A percentile compares a stretch with the other conserved stretches of the same genome.
Evolutionary conservation across 108 stramenopile genomes (phyloP).

Genomic region (Epithemia pelagica): DNA sequence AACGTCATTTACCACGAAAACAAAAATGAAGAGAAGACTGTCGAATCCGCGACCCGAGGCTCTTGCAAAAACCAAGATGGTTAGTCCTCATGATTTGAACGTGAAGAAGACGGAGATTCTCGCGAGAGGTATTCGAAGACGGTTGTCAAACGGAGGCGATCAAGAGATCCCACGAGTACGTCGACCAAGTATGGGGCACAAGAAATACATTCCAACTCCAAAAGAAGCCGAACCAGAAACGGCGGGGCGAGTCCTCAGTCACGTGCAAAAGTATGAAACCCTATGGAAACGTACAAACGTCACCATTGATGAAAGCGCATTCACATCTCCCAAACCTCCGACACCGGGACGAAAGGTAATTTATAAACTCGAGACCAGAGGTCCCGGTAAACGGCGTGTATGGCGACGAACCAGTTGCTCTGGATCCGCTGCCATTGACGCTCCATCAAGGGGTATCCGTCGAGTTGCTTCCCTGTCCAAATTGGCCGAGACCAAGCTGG

Average conservation of each 20-base stretch:
- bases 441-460: neutral
- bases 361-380: neutral
- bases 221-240: neutral
- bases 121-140: neutral
- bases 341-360: neutral
- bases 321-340: neutral
- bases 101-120: neutral
- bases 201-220: neutral
- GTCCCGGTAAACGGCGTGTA: neutral
- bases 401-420: neutral
- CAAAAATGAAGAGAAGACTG: neutral
- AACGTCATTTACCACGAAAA: neutral
- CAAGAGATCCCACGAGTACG: neutral
- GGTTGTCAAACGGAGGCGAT: neutral
- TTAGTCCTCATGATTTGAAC: neutral
- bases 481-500: neutral
- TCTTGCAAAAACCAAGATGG: neutral
- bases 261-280: neutral
- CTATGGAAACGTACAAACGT: neutral
- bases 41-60: neutral
- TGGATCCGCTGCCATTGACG: neutral
- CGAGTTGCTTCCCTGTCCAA: neutral
- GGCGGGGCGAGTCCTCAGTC: neutral
- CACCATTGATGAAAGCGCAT: neutral
- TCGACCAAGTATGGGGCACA: neutral